Base-by-base conservation (phyloP, 306 rosid genomes). In the Lupinus albus region DNA sequence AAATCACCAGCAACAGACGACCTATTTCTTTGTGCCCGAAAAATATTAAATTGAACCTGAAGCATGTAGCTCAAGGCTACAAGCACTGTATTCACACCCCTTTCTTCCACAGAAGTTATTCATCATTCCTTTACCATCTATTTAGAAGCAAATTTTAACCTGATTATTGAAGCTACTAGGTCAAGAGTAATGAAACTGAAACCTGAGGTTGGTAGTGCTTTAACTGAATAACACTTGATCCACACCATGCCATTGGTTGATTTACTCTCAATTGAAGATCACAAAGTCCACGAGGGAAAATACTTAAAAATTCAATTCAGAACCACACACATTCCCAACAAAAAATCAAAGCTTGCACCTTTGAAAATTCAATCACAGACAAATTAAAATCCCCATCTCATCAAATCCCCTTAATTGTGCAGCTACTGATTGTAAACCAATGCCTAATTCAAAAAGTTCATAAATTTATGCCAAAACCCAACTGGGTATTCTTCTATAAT, bases 111-210 rank as follows among this genome's bases (percentile, higher is more conserved):
- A 20, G 25, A 20, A 1, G 25, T 20, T 20, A 20, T 20, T 20
- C 25, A 1, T 20, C 25, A 20, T 20, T 20, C 25, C 25, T 1
- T 20, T 20, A 20, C 2, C 64, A 11, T 25, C n/a, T 9, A 20
- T 18, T 28, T 3, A 60, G 57, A 56, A 51, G 57, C 70, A 56
- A 67, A 18, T 2, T 30, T 71, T 13, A 47, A 42, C 21, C 61
- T 13, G 70, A 21, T 67, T 60, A n/a, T 61, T 0, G 16, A 77
- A 64, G n/a, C 46, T 16, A 48, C 36, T 32, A 47, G 41, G 11
- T 21, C 3, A 51, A 64, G 32, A 64, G 45, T 12, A 42, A 11
- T 53, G 38, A 52, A 52, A 53, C 30, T 14, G 18, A 11, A 51
- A 13, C 5, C 25, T 20, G 25, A 20, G 25, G 25, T 4, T 52